Conservation (phyloP, 768 basidiomycete genomes). For the Mycena crocata region DNA sequence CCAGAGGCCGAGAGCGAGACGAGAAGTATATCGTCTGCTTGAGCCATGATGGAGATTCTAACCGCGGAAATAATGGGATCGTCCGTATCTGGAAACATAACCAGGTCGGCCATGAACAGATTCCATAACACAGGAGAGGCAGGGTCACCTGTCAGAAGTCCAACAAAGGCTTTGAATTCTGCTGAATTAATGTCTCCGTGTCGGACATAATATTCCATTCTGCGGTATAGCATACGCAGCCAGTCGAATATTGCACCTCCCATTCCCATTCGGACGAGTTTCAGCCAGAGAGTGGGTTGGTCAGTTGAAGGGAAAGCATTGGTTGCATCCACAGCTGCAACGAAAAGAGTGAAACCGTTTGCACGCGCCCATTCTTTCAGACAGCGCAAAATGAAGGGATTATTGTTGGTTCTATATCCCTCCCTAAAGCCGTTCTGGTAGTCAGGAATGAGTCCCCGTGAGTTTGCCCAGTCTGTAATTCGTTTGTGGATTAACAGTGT, state of each 20-base stretch:
- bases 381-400: constrained; percentile 37
- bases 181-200: constrained; percentile 22
- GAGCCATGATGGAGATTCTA: too few relatives aligned
- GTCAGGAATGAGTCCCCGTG: constrained; percentile 31
- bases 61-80: constrained; percentile 14
- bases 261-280: constrained; percentile 32
- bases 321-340: constrained; percentile 31
- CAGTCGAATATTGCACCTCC: constrained; percentile 16
- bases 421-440: constrained; percentile 43
- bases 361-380: constrained; percentile 28
- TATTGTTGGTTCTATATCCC: constrained; percentile 22
- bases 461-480: constrained; percentile 33
- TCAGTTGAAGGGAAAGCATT: constrained; percentile 43
- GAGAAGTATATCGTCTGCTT: too few relatives aligned
- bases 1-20: too few relatives aligned
- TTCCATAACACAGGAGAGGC: constrained; percentile 41
- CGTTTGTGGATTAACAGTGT: constrained; percentile 33
- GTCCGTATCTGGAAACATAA: constrained; percentile 24
- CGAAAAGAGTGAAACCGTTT: constrained; percentile 24
- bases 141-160: constrained; percentile 42
- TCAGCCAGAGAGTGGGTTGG: constrained; percentile 34
- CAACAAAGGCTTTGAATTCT: constrained; percentile 35
- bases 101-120: constrained; percentile 38
- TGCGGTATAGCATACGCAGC: constrained; percentile 24
- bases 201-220: constrained; percentile 34